Evolutionary conservation across 1,139 yeast species (phyloP), one percentile per base, ranked within the genome.

Genomic region (Geotrichum reessii): DNA sequence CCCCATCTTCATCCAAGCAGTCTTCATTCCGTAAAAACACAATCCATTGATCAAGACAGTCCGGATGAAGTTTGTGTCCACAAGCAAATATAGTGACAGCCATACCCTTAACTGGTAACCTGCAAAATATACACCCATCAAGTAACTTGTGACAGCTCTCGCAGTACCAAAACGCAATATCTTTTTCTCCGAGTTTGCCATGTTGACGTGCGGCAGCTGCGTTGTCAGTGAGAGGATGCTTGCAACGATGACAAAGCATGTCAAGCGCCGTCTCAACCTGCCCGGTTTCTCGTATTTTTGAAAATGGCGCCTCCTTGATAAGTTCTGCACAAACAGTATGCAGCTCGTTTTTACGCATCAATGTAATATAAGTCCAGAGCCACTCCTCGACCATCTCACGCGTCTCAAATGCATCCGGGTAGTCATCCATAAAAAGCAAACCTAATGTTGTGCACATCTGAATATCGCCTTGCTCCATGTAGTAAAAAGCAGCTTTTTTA

Each of bases 11-110:
- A 5, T 21, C 24, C 1, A 22, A 27, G 24, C 6, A 12, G 48
- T n/a, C 24, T 17, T 21, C n/a, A 33, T 33, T 33, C 24, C 44
- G 37, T 4, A 47, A 27, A 50, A 50, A 50, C 12, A 31, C 52
- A 67, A 88, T 84, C 98, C 98, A 92, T 53, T 81, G 80, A 61
- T 79, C 78, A 67, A 91, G 76, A 74, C 99, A 93, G 3, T 83
- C 84, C 67, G 83, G 84, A 71, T 93, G 99, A 0, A 95, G 92
- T 58, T 85, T 79, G 71, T 93, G 98, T 0, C 97, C 97, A 75
- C 98, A 93, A 52, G 76, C 80, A 57, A 88, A 73, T 24, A 85
- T 75, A n/a, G 83, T 83, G 25, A 87, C 81, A 11, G 85, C 80
- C 57, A 87, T 75, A 0, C 96, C 95, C 65, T 81, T 82, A 65